These are phyloP conservation scores for Juglanconis juglandina DNA, from an alignment of 2,329 filamentous ascomycete genomes.

Conservation along the genomic window DNA sequence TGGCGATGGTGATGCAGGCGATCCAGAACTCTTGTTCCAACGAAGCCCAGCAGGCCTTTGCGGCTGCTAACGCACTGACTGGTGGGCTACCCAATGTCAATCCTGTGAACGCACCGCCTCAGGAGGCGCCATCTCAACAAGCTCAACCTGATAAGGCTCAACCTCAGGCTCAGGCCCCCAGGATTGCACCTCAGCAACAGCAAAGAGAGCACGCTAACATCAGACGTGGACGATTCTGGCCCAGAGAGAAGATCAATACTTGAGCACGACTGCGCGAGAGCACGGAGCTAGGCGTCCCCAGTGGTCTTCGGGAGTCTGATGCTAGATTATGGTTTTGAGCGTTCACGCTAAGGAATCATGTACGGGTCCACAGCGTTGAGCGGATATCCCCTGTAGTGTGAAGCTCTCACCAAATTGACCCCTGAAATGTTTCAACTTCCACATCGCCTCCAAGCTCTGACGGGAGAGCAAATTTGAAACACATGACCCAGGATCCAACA, in stretches of 20 bases:
- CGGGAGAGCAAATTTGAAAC: background rate
- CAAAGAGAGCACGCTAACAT: too few relatives aligned
- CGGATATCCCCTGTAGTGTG: background rate
- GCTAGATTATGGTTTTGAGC: background rate
- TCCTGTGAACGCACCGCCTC: conserved; percentile 1
- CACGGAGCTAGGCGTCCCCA: too few relatives aligned
- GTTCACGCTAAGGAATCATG: background rate
- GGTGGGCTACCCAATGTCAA: background rate
- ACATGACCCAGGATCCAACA: background rate
- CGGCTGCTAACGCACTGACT: background rate
- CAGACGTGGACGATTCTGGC: too few relatives aligned
- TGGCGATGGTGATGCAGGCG: conserved; percentile 37
- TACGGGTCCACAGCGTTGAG: background rate
- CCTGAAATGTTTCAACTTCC: background rate
- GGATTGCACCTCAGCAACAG: too few relatives aligned
- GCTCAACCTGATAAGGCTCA: background rate
- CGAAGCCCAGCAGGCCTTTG: conserved; percentile 27
- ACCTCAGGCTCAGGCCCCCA: too few relatives aligned
- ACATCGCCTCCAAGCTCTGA: too few relatives aligned
- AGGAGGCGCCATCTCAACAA: conserved; percentile 2
- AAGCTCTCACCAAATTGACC: background rate
- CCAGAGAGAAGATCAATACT: too few relatives aligned
- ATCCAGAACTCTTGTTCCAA: conserved; percentile 38
- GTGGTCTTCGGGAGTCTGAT: too few relatives aligned
- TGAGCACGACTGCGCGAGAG: too few relatives aligned